Conservation (phyloP, 2,329 filamentous ascomycete species). For the Thelonectria discophora region DNA sequence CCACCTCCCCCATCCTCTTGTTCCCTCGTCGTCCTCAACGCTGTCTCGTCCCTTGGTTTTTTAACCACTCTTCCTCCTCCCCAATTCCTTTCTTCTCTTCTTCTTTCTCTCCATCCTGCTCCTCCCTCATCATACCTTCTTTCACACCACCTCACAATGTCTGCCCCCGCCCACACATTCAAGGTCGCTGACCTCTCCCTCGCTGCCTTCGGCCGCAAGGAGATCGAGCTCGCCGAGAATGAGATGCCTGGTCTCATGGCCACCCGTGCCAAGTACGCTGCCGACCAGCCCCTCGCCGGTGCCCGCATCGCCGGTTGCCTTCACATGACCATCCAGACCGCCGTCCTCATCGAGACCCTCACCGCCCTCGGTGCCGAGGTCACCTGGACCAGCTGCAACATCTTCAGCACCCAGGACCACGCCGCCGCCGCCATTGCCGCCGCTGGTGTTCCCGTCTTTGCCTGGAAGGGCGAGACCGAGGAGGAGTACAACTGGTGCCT, state of each 20-base stretch:
- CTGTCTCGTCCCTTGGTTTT: conserved; percentile 23
- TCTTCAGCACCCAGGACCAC: conserved; percentile 99
- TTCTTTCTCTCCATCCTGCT: conserved; percentile 32
- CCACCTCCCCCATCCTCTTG: conserved; percentile 39
- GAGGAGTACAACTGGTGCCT: conserved; percentile 99
- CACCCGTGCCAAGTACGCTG: conserved; percentile 89
- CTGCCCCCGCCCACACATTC: conserved; percentile 89
- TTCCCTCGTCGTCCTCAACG: conserved; percentile 25
- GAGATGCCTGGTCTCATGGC: conserved; percentile 99
- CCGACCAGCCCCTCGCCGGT: conserved; percentile 92
- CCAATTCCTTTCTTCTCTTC: conserved; percentile 35
- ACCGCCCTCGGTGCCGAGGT: conserved; percentile 94
- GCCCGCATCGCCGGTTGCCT: conserved; percentile 97
- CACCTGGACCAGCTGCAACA: conserved; percentile 99
- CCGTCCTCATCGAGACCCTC: conserved; percentile 98
- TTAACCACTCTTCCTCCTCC: conserved; percentile 35
- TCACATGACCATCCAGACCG: conserved; percentile 99
- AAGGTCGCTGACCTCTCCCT: conserved; percentile 99
- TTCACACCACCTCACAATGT: conserved; percentile 57
- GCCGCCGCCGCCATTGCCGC: conserved; percentile 97
- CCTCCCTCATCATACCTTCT: conserved; percentile 35
- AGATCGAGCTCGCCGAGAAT: conserved; percentile 97
- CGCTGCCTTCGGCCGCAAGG: conserved; percentile 97
- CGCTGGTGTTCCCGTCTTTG: conserved; percentile 84
- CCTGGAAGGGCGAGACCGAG: conserved; percentile 91